These are phyloP conservation scores for Salix caprea DNA, from an alignment of 345 rosid species.

Conservation along the genomic window DNA sequence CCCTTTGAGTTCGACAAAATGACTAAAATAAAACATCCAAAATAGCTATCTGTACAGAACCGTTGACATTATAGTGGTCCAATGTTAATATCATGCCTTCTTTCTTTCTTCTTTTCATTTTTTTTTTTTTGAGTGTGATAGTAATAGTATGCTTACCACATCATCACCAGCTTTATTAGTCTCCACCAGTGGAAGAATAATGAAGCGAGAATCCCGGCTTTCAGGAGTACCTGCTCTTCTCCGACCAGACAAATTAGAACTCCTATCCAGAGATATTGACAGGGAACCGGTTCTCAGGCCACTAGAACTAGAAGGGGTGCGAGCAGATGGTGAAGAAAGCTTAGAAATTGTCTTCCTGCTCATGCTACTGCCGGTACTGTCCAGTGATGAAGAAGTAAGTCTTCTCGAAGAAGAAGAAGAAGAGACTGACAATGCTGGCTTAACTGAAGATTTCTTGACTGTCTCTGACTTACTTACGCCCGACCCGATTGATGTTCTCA, in stretches of 20 bases:
- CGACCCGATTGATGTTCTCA: constrained; percentile 48
- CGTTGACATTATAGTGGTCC: too few species aligned
- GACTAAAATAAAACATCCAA: too few species aligned
- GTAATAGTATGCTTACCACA: constrained; percentile 54
- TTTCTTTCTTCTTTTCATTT: too few species aligned
- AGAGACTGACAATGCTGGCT: constrained; percentile 43
- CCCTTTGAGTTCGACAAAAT: too few species aligned
- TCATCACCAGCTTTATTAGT: constrained; percentile 85
- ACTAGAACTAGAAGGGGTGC: constrained; percentile 65
- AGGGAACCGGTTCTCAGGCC: constrained; percentile 57
- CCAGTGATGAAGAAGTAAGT: constrained; percentile 54
- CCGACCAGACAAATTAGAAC: constrained; percentile 64
- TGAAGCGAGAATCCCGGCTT: constrained; percentile 65
- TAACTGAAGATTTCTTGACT: constrained; percentile 42
- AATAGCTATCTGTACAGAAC: too few species aligned
- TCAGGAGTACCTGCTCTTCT: constrained; percentile 60
- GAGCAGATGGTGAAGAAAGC: constrained; percentile 57
- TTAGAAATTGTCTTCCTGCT: constrained; percentile 55
- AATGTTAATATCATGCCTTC: too few species aligned
- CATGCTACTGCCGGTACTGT: constrained; percentile 54
- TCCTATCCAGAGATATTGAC: constrained; percentile 60
- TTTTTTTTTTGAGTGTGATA: background rate
- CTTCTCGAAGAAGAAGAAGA: constrained; percentile 46
- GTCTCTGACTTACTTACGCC: constrained; percentile 42
- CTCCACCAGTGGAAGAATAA: constrained; percentile 94